Conservation (phyloP, 2,329 filamentous ascomycete genomes). For the Shiraia sp. region DNA sequence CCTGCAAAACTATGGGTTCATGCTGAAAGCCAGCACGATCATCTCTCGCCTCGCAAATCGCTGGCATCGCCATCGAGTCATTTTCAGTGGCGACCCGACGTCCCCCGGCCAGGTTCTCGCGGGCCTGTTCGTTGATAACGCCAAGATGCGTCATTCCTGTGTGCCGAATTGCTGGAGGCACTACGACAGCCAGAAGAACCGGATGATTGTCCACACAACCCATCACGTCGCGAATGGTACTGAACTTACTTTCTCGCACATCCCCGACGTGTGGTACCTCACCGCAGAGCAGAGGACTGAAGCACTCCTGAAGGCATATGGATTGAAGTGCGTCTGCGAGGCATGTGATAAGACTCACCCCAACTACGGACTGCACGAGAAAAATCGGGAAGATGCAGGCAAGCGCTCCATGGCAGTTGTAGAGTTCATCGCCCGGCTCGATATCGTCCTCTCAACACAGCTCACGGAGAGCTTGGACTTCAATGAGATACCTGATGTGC, state of each 20-base stretch:
- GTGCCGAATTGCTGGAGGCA: constrained; percentile 19
- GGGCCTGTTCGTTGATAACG: constrained; percentile 35
- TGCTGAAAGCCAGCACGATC: too few species aligned
- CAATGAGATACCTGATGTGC: background rate
- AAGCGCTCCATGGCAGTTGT: constrained; percentile 3
- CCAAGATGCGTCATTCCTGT: constrained; percentile 36
- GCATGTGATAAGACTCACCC: constrained; percentile 8
- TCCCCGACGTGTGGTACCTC: constrained; percentile 12
- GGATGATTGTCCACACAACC: constrained; percentile 15
- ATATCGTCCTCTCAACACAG: background rate
- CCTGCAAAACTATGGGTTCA: too few species aligned
- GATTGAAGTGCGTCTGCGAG: constrained; percentile 12
- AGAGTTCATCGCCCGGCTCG: constrained; percentile 1
- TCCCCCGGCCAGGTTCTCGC: background rate
- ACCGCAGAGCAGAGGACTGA: constrained; percentile 2
- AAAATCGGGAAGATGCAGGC: constrained; percentile 1
- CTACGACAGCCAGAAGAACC: constrained; percentile 5
- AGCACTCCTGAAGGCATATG: constrained; percentile 1
- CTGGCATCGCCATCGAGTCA: too few species aligned
- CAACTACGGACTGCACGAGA: constrained; percentile 6
- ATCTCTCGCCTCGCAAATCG: too few species aligned
- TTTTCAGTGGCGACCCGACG: too few species aligned
- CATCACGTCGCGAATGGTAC: constrained; percentile 6
- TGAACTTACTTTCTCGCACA: constrained; percentile 10
- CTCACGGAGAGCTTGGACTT: background rate